Evolutionary conservation across 257 asterid species (phyloP).

Genomic region (Solanum rostratum): DNA sequence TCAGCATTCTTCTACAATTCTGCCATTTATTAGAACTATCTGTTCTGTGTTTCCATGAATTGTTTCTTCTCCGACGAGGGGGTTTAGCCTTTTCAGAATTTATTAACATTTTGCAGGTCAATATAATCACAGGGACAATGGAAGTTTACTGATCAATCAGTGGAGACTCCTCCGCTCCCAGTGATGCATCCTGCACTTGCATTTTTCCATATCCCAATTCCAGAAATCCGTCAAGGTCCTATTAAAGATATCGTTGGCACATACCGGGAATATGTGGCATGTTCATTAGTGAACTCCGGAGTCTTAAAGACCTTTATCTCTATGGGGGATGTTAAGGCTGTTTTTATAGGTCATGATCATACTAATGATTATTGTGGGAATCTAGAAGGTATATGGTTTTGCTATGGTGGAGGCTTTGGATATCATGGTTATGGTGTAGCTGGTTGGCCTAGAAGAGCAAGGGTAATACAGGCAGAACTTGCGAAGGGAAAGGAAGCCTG

Average conservation of each 20-base stretch:
- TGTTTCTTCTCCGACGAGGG: background rate
- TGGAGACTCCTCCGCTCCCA: background rate
- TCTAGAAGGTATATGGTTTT: slow-evolving; percentile 67
- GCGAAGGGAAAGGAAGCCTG: slow-evolving; percentile 43
- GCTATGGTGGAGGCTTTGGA: slow-evolving; percentile 93
- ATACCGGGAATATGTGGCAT: slow-evolving; percentile 51
- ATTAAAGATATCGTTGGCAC: slow-evolving; percentile 44
- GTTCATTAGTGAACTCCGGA: slow-evolving; percentile 58
- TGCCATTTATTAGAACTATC: background rate
- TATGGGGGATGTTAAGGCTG: slow-evolving; percentile 78
- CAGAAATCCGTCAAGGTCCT: slow-evolving; percentile 76
- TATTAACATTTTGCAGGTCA: slow-evolving; percentile 44
- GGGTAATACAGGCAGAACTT: slow-evolving; percentile 67
- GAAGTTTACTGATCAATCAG: slow-evolving; percentile 7
- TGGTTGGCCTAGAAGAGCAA: slow-evolving; percentile 66
- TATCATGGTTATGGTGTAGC: slow-evolving; percentile 87
- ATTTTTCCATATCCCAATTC: slow-evolving; percentile 95
- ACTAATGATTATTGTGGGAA: slow-evolving; percentile 81
- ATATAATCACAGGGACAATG: slow-evolving; percentile 44
- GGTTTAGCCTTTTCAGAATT: slow-evolving; percentile 13
- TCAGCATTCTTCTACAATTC: background rate
- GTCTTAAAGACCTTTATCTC: slow-evolving; percentile 55
- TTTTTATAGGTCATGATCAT: slow-evolving; percentile 89
- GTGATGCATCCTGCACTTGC: slow-evolving; percentile 43
- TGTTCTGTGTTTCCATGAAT: background rate